phyloP scores from a whole-genome alignment of 23 red algal genomes.

The Pyropia haitanensis region DNA sequence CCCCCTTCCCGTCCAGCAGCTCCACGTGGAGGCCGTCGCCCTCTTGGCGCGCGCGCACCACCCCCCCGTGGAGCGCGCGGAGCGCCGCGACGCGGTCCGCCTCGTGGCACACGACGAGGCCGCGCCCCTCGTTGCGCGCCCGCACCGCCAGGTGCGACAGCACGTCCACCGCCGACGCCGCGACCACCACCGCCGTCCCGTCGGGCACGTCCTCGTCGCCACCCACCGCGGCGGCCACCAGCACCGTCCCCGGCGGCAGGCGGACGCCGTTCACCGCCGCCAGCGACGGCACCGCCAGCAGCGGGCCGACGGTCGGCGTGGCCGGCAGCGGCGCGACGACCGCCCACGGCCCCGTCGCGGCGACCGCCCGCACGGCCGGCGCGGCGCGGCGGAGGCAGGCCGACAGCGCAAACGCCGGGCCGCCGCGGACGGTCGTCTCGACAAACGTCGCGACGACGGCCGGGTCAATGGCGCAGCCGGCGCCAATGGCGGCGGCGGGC shows the following conservation, averaged over 20 bases:
- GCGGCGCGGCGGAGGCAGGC: slow-evolving; percentile 1
- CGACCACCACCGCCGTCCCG: slow-evolving; percentile 2
- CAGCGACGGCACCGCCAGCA: too few species aligned
- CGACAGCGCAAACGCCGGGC: slow-evolving; percentile 10
- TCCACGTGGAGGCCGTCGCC: neutral
- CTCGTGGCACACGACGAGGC: slow-evolving; percentile 1
- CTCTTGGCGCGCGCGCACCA: neutral
- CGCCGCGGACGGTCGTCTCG: slow-evolving; percentile 16
- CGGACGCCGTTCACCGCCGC: too few species aligned
- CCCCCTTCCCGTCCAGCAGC: neutral
- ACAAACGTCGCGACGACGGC: slow-evolving; percentile 9
- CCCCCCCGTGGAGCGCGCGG: neutral
- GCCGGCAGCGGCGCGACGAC: neutral
- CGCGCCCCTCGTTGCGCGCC: slow-evolving; percentile 11
- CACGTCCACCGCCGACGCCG: slow-evolving; percentile 5
- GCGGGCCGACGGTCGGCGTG: too few species aligned
- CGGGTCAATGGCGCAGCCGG: neutral
- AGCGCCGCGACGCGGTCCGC: neutral
- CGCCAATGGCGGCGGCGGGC: neutral
- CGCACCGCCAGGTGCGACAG: slow-evolving; percentile 18
- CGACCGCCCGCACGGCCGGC: slow-evolving; percentile 3
- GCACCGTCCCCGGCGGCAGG: neutral
- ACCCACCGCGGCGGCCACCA: neutral
- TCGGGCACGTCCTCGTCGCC: slow-evolving; percentile 15
- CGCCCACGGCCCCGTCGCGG: slow-evolving; percentile 7